Conservation (phyloP, 257 asterid genomes). For the Leptodermis oblonga region DNA sequence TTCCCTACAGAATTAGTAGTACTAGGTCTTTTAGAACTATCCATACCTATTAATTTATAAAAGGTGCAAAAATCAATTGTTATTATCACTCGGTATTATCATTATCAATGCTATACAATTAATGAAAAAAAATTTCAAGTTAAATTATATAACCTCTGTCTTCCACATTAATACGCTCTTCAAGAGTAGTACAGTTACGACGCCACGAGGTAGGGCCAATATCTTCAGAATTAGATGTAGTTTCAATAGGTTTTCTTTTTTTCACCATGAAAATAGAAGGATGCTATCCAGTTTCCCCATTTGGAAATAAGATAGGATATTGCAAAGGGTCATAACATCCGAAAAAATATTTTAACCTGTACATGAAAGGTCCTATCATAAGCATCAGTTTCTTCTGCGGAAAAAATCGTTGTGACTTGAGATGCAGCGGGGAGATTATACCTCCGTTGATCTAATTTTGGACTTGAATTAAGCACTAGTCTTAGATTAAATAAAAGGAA, state of each 20-base stretch:
- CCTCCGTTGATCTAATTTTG: background rate
- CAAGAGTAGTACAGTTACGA: too few relatives aligned
- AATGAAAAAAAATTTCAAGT: too few relatives aligned
- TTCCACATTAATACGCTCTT: too few relatives aligned
- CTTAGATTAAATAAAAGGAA: too few relatives aligned
- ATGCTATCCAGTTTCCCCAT: background rate
- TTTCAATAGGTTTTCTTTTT: background rate
- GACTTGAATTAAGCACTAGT: background rate
- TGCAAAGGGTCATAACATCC: background rate
- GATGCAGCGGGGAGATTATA: background rate
- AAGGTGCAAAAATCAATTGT: too few relatives aligned
- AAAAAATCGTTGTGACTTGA: background rate
- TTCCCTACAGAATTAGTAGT: background rate
- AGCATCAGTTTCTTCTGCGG: background rate
- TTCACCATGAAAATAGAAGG: background rate
- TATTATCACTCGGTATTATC: too few relatives aligned
- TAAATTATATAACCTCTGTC: too few relatives aligned
- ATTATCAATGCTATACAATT: too few relatives aligned
- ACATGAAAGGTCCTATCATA: too few relatives aligned
- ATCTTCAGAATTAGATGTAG: background rate
- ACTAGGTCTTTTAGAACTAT: too few relatives aligned
- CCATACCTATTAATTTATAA: too few relatives aligned
- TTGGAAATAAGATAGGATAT: background rate
- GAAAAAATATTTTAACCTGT: background rate
- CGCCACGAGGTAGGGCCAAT: too few relatives aligned